Conservation (phyloP, 371 early-diverging fungal genomes). For the Saksenaea oblongispora region DNA sequence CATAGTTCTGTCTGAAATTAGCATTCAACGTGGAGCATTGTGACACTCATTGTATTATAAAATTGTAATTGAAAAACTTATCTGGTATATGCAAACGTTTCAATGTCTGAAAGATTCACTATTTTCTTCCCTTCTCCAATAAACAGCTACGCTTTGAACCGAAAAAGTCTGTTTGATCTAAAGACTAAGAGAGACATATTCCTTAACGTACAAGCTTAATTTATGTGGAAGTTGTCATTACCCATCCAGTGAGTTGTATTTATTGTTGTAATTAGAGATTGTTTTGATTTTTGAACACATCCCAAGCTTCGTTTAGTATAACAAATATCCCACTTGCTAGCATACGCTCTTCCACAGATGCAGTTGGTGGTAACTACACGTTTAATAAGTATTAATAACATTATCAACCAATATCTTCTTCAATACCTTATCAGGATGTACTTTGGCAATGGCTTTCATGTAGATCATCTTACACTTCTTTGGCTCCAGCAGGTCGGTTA, state of each 20-base stretch:
- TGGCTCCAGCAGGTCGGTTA: conserved; percentile 78
- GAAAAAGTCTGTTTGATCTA: background rate
- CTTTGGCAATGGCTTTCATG: conserved; percentile 84
- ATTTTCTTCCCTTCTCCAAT: too few relatives aligned
- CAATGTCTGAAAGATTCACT: too few relatives aligned
- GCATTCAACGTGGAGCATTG: too few relatives aligned
- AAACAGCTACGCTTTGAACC: too few relatives aligned
- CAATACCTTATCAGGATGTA: conserved; percentile 91
- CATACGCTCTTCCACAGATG: conserved; percentile 74
- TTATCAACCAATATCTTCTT: background rate
- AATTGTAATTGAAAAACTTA: too few relatives aligned
- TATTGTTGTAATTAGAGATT: background rate
- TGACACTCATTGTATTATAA: too few relatives aligned
- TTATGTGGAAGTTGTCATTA: too few relatives aligned
- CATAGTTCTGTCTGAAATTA: too few relatives aligned
- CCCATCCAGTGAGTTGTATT: background rate
- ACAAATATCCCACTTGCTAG: conserved; percentile 82
- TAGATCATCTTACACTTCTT: conserved; percentile 82
- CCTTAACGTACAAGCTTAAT: too few relatives aligned
- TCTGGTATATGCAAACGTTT: too few relatives aligned
- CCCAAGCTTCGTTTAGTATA: conserved; percentile 87
- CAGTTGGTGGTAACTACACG: conserved; percentile 34
- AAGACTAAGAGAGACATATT: too few relatives aligned
- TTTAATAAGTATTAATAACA: background rate
- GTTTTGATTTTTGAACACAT: conserved; percentile 77